Conservation (phyloP, 805 yeast species). For the Wickerhamomyces tratensis region DNA sequence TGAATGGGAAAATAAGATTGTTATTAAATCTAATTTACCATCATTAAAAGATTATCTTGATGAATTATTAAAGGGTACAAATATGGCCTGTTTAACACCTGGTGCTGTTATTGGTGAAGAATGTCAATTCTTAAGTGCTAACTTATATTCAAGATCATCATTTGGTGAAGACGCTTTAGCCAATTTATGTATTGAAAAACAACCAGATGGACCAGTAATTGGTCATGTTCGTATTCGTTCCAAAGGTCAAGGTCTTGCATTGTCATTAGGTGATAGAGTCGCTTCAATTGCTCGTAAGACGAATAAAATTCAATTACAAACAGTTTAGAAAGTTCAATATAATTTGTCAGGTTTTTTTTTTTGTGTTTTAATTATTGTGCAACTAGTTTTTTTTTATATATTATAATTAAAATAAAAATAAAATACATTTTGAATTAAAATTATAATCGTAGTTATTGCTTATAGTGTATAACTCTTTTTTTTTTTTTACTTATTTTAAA, state of each 20-base stretch:
- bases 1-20: constrained; percentile 98
- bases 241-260: constrained; percentile 95
- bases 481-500: too few species aligned
- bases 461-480: too few species aligned
- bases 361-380: too few species aligned
- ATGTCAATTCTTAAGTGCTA: constrained; percentile 89
- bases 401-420: too few species aligned
- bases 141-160: constrained; percentile 81
- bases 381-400: too few species aligned
- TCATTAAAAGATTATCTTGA: constrained; percentile 72
- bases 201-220: constrained; percentile 60
- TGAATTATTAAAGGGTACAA: constrained; percentile 70
- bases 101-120: constrained; percentile 86
- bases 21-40: constrained; percentile 60
- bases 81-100: constrained; percentile 90
- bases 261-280: constrained; percentile 89
- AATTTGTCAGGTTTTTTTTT: too few species aligned
- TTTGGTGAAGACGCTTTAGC: constrained; percentile 98
- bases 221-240: constrained; percentile 97
- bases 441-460: too few species aligned
- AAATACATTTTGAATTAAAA: too few species aligned
- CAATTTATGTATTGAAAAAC: constrained; percentile 85
- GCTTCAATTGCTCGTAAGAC: constrained; percentile 68
- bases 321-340: constrained; percentile 15
- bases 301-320: constrained; percentile 25